A percentile compares a stretch with the other conserved stretches of the same genome.
Evolutionary conservation across 352 stramenopile species (phyloP).

Genomic region (Stephanocyclus meneghinianus): DNA sequence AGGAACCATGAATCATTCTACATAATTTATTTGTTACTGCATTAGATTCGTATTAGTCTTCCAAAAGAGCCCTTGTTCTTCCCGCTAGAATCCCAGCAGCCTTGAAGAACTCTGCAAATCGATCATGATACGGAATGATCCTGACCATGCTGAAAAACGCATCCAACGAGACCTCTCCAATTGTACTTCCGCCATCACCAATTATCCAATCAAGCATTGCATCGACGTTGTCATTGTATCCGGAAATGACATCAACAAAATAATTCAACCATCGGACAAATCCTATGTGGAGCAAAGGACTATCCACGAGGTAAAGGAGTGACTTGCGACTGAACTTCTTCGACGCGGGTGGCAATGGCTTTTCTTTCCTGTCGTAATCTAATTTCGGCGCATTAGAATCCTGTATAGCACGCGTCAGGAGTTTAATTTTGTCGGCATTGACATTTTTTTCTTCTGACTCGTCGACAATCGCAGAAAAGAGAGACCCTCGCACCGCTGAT

Average conservation of each 20-base stretch:
- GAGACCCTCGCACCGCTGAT: constrained; percentile 9
- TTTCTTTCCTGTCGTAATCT: constrained; percentile 14
- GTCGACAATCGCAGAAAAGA: constrained; percentile 2
- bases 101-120: constrained; percentile 23
- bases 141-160: constrained; percentile 6
- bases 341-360: not conserved
- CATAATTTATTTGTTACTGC: not conserved
- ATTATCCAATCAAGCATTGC: constrained; percentile 46
- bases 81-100: constrained; percentile 36
- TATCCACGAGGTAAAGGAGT: constrained; percentile 33
- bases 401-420: constrained; percentile 5
- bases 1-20: no score
- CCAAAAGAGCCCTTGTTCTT: constrained; percentile 32
- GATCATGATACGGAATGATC: constrained; percentile 29
- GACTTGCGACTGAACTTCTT: constrained; percentile 22
- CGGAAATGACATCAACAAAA: constrained; percentile 44
- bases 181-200: constrained; percentile 24
- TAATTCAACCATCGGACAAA: constrained; percentile 35
- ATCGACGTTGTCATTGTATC: constrained; percentile 54
- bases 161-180: constrained; percentile 17
- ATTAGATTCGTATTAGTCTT: constrained; percentile 5
- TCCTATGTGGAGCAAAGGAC: constrained; percentile 35
- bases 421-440: not conserved
- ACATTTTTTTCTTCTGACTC: not conserved
- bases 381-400: constrained; percentile 9